Base-by-base conservation (phyloP, 208 protist species). In the Acanthamoeba lenticulata region DNA sequence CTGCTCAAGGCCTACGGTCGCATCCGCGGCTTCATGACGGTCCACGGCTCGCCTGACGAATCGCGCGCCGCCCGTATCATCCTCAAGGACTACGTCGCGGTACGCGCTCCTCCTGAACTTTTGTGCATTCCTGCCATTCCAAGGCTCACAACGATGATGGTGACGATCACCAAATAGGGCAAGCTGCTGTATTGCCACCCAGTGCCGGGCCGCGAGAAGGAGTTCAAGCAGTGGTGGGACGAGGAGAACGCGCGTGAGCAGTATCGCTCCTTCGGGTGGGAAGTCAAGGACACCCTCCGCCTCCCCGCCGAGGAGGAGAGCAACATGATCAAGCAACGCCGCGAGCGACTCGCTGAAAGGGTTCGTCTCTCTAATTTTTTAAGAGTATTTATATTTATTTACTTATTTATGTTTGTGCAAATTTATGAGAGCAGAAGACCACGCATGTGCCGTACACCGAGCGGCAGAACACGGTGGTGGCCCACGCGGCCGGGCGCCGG, bases 1-100 rank as follows among this genome's bases (percentile, higher is more conserved):
- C 74, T 97, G 17, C 69, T 97, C 9, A 74, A 52, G n/a, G 94
- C 94, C 15, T 94, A 96, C 67, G 95, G 77, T 11, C 49, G 40
- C 11, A 89, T 65, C 91, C 97, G 98, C 40, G 98, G 99, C 81
- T 99, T 99, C 96, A 98, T 99, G 97, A 98, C 98, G 21, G 97
- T 97, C n/a, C 98, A 99, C 93, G 98, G 99, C 93, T 95, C 97
- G 5, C 98, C 99, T 0, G 99, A 99, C 97, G 96, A 97, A 49
- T 96, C 97, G 0, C 96, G 98, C 40, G 97, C 98, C 1, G 98
- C 98, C 40, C 97, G 99, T 91, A 96, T 99, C 81, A 94, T 99
- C 47, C 97, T 99, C 74, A 99, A 99, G 95, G 97, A 99, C 74
- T 99, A 94, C 24, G 38, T 94, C 42, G 44, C 79, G 3, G 79